Percentiles rank a stretch among this genome's conserved stretches.
These are phyloP conservation scores for Phytophthora multivora DNA, from an alignment of 352 stramenopile genomes.

Conservation along the genomic window DNA sequence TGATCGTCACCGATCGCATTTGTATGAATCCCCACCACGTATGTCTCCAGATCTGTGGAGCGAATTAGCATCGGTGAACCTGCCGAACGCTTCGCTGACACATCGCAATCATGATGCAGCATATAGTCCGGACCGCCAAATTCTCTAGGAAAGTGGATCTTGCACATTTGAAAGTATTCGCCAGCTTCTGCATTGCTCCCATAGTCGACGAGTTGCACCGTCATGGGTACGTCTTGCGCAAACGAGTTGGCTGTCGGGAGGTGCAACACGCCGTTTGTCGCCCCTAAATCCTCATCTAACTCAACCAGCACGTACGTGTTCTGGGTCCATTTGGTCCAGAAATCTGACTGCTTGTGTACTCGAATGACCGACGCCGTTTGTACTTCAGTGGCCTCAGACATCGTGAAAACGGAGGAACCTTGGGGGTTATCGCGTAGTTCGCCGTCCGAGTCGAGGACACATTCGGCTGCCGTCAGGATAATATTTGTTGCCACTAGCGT, in stretches of 20 bases:
- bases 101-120: slow-evolving; percentile 69
- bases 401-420: slow-evolving; percentile 33
- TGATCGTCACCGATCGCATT: slow-evolving; percentile 42
- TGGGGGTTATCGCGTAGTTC: slow-evolving; percentile 26
- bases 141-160: slow-evolving; percentile 46
- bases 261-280: slow-evolving; percentile 36
- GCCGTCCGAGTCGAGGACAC: slow-evolving; percentile 46
- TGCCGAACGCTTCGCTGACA: slow-evolving; percentile 42
- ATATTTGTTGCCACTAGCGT: slow-evolving; percentile 57
- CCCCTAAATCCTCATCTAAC: slow-evolving; percentile 49
- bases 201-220: slow-evolving; percentile 64
- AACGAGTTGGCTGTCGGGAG: slow-evolving; percentile 42
- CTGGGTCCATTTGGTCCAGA: slow-evolving; percentile 62
- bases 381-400: slow-evolving; percentile 18
- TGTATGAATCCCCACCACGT: slow-evolving; percentile 67
- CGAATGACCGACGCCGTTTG: slow-evolving; percentile 33
- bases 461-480: slow-evolving; percentile 62
- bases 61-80: slow-evolving; percentile 66
- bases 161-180: slow-evolving; percentile 54
- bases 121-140: slow-evolving; percentile 52
- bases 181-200: slow-evolving; percentile 22
- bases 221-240: slow-evolving; percentile 35
- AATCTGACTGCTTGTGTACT: slow-evolving; percentile 70
- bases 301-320: slow-evolving; percentile 74
- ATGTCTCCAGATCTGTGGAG: slow-evolving; percentile 57